A percentile compares a stretch with the other conserved stretches of the same genome.
Conservation (phyloP, 108 stramenopile species). For the Heterococcus sp. region DNA sequence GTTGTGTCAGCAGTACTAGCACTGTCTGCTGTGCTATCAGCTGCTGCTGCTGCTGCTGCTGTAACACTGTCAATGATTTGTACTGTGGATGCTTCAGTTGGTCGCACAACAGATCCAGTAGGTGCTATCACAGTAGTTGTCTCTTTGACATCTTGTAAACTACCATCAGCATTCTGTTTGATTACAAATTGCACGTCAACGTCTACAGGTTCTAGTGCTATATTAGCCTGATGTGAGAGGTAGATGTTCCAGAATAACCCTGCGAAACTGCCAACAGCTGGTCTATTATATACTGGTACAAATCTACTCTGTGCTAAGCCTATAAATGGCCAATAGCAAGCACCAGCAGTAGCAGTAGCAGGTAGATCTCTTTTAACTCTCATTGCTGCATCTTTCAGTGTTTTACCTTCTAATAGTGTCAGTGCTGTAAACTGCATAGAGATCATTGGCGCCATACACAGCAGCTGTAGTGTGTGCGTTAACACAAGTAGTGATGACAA, state of each 20-base stretch:
- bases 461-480: neutral
- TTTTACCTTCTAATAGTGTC: conserved; percentile 39
- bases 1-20: no score
- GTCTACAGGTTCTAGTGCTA: no score
- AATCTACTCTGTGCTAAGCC: conserved; percentile 6
- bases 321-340: conserved; percentile 38
- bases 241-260: conserved; percentile 44
- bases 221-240: conserved; percentile 43
- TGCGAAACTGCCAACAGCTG: conserved; percentile 24
- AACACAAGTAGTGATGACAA: neutral
- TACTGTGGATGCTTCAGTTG: no score
- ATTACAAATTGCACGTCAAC: no score
- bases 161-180: no score
- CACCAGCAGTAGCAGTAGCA: conserved; percentile 8
- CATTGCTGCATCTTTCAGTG: conserved; percentile 6
- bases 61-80: no score
- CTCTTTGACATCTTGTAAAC: no score
- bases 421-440: conserved; percentile 29
- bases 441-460: neutral
- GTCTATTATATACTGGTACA: conserved; percentile 23
- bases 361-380: conserved; percentile 5
- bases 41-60: no score
- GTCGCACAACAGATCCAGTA: no score
- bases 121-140: no score
- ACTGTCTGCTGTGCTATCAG: no score